Conservation (phyloP, 208 protist genomes). For the Leishmania amazonensis region DNA sequence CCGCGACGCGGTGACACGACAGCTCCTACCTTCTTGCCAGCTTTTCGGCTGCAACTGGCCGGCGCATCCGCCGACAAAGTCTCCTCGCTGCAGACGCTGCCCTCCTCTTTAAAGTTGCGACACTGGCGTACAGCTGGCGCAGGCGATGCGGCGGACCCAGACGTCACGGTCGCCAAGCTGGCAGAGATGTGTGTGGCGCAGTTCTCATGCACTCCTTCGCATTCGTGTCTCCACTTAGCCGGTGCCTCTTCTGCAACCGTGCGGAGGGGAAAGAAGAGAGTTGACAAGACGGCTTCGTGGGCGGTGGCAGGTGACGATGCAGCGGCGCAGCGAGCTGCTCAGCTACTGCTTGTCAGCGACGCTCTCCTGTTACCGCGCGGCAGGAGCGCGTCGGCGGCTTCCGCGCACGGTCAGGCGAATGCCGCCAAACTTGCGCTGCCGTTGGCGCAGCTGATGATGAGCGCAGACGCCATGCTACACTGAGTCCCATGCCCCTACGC, state of each 20-base stretch:
- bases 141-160: background rate
- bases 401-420: background rate
- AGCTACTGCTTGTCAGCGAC: background rate
- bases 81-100: background rate
- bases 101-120: background rate
- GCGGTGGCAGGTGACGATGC: background rate
- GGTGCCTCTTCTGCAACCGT: background rate
- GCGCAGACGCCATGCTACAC: background rate
- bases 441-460: constrained; percentile 10
- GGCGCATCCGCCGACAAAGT: background rate
- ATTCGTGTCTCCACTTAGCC: background rate
- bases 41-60: background rate
- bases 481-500: background rate
- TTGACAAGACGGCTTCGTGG: background rate
- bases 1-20: background rate
- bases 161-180: background rate
- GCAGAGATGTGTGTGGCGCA: constrained; percentile 6
- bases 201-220: background rate
- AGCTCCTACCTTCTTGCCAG: background rate
- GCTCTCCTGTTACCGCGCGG: background rate
- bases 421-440: constrained; percentile 3
- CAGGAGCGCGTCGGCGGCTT: background rate
- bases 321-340: background rate
- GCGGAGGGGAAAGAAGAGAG: background rate
- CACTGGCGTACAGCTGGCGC: background rate